phyloP scores from a whole-genome alignment of 2,329 filamentous ascomycete species.

The Tolypocladium nubicola region DNA sequence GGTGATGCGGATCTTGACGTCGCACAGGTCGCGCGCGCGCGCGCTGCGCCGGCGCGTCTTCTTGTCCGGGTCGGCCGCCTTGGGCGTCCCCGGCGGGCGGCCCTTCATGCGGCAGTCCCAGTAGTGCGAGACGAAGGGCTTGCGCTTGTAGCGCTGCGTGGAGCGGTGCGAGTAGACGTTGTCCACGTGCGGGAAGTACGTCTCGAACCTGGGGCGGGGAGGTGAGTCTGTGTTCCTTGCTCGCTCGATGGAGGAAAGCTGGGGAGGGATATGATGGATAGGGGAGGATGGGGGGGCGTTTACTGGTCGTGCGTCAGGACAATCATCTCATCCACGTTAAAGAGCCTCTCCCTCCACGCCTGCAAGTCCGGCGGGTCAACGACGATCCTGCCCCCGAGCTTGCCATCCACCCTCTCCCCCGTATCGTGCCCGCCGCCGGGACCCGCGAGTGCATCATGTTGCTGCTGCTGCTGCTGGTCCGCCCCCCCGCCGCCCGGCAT shows the following conservation, averaged over 20 bases:
- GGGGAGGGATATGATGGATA: too few relatives aligned
- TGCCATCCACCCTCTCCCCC: conserved; percentile 30
- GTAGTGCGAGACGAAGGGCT: conserved; percentile 74
- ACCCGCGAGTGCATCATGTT: background rate
- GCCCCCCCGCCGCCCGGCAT: conserved; percentile 6
- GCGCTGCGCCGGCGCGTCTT: conserved; percentile 71
- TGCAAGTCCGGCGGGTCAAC: conserved; percentile 57
- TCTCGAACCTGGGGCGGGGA: conserved; percentile 49
- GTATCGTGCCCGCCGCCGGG: background rate
- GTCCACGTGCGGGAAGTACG: conserved; percentile 74
- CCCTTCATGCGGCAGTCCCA: conserved; percentile 80
- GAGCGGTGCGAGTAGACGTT: conserved; percentile 79
- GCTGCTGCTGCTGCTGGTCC: background rate
- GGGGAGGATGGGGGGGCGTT: background rate
- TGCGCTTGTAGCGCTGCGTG: conserved; percentile 70
- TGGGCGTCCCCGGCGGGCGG: conserved; percentile 66
- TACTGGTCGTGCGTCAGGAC: conserved; percentile 66
- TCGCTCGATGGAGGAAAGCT: background rate
- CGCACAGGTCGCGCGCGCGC: conserved; percentile 69
- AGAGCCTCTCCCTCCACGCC: conserved; percentile 61
- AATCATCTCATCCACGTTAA: conserved; percentile 65
- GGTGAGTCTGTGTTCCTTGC: background rate
- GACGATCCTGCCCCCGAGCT: conserved; percentile 46
- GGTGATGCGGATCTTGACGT: conserved; percentile 80
- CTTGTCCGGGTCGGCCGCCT: conserved; percentile 69